These are phyloP conservation scores for Penicillium cinerascens DNA, from an alignment of 495 filamentous ascomycete species.

Conservation along the genomic window DNA sequence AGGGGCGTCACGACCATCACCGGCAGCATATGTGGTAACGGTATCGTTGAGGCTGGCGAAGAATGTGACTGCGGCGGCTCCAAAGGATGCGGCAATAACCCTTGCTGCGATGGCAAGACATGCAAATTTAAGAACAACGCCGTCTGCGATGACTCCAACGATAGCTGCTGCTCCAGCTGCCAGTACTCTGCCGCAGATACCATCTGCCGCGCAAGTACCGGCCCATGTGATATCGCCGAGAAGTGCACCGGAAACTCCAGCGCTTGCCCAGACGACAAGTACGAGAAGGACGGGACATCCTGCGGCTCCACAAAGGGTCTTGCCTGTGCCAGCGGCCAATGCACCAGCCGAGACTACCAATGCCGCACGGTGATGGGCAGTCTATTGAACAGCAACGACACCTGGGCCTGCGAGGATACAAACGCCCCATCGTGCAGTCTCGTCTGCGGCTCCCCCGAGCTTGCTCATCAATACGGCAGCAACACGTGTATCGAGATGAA, in stretches of 20 bases:
- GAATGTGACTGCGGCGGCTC: slow-evolving; percentile 92
- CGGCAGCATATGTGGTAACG: slow-evolving; percentile 87
- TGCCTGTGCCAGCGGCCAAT: slow-evolving; percentile 89
- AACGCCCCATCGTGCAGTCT: slow-evolving; percentile 60
- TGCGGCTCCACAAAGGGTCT: slow-evolving; percentile 61
- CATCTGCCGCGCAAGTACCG: slow-evolving; percentile 75
- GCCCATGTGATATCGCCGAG: slow-evolving; percentile 81
- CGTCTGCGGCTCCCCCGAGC: slow-evolving; percentile 68
- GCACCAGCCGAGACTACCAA: slow-evolving; percentile 87
- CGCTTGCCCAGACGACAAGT: slow-evolving; percentile 69
- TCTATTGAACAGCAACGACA: slow-evolving; percentile 71
- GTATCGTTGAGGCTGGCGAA: slow-evolving; percentile 91
- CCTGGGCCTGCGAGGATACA: slow-evolving; percentile 70
- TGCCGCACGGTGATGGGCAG: slow-evolving; percentile 83
- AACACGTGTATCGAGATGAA: slow-evolving; percentile 61
- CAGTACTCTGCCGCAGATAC: slow-evolving; percentile 62
- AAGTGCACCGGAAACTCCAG: slow-evolving; percentile 70
- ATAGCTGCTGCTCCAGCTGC: slow-evolving; percentile 83
- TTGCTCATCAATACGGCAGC: slow-evolving; percentile 44
- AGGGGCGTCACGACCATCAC: slow-evolving; percentile 80
- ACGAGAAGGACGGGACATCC: slow-evolving; percentile 62
- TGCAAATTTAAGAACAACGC: slow-evolving; percentile 78
- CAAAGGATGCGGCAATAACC: slow-evolving; percentile 64
- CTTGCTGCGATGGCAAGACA: slow-evolving; percentile 81
- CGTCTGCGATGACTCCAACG: slow-evolving; percentile 86